Base-by-base conservation (phyloP, 2,329 filamentous ascomycete species). In the Leptoxyphium fumago region DNA sequence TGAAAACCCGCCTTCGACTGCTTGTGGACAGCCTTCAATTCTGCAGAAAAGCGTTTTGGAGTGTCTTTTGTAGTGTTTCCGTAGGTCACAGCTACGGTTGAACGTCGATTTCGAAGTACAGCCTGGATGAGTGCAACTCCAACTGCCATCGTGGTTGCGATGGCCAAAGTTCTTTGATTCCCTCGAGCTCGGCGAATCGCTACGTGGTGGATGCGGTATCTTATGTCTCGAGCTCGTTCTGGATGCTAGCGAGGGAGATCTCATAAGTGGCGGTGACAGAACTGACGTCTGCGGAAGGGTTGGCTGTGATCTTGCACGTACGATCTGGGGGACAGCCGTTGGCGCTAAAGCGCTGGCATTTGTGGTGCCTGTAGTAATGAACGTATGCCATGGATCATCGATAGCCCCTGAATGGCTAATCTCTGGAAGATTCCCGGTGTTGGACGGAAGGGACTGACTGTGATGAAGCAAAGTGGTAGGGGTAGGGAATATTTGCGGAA, bases 51-150 rank as follows among this genome's bases (percentile, higher is more conserved):
- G 70, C 13, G 73, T 68, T 51, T 78, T 78, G 26, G 69, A 73
- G 56, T 79, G 75, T 11, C 75, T 65, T 55, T 77, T 77, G 63
- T 72, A 77, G 54, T 79, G 75, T 53, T 79, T 79, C 26, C 75
- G 66, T 14, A 79, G 62, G 55, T 79, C 75, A 54, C 75, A 79
- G 29, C 73, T 74, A 39, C 75, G 66, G 7, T 69, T 71, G 57
- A 78, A 79, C 1, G 69, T 61, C 2, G 74, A 71, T 47, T 68
- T 68, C 38, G 74, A 78, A n/a, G 72, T 69, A 57, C 75, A 79
- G 11, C 70, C 72, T 1, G 72, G 73, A 52, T 74, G 74, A 4
- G 69, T 70, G 55, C 75, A 79, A 40, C 70, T 71, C 74, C 74
- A 78, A 46, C 66, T 71, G 30, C 67, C 66, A 41, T 68, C 61